Percentiles rank a stretch among this genome's conserved stretches.
phyloP scores from a whole-genome alignment of 1,139 yeast species.

The Suhomyces taliae region DNA sequence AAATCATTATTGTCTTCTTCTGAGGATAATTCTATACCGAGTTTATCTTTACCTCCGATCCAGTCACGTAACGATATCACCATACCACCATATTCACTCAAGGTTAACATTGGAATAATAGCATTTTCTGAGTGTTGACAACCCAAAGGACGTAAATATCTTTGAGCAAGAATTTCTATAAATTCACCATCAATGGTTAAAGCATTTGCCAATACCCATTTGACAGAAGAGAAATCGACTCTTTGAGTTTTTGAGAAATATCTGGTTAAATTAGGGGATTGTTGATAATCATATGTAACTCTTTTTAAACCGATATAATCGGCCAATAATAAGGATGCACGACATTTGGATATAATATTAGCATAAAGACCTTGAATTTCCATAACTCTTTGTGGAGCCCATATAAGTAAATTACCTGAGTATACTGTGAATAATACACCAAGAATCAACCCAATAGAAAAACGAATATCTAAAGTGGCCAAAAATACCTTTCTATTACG shows the following conservation, averaged over 20 bases:
- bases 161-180: slow-evolving; percentile 82
- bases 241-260: slow-evolving; percentile 73
- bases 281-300: slow-evolving; percentile 90
- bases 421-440: slow-evolving; percentile 81
- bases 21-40: slow-evolving; percentile 44
- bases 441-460: slow-evolving; percentile 82
- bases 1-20: slow-evolving; percentile 49
- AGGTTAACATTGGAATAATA: slow-evolving; percentile 84
- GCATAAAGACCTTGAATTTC: slow-evolving; percentile 89
- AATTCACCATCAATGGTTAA: slow-evolving; percentile 94
- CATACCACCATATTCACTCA: slow-evolving; percentile 96
- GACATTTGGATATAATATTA: slow-evolving; percentile 65
- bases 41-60: slow-evolving; percentile 66
- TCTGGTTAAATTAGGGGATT: slow-evolving; percentile 82
- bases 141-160: slow-evolving; percentile 91
- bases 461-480: slow-evolving; percentile 81
- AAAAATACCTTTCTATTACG: slow-evolving; percentile 44
- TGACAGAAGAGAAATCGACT: slow-evolving; percentile 77
- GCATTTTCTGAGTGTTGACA: slow-evolving; percentile 75
- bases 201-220: slow-evolving; percentile 90
- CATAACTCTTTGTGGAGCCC: slow-evolving; percentile 77
- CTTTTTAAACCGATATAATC: slow-evolving; percentile 91
- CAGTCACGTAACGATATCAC: slow-evolving; percentile 90
- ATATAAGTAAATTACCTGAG: slow-evolving; percentile 77
- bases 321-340: slow-evolving; percentile 73